Conservation (phyloP, 2,329 filamentous ascomycete species). For the Pestalotiopsis sp. region DNA sequence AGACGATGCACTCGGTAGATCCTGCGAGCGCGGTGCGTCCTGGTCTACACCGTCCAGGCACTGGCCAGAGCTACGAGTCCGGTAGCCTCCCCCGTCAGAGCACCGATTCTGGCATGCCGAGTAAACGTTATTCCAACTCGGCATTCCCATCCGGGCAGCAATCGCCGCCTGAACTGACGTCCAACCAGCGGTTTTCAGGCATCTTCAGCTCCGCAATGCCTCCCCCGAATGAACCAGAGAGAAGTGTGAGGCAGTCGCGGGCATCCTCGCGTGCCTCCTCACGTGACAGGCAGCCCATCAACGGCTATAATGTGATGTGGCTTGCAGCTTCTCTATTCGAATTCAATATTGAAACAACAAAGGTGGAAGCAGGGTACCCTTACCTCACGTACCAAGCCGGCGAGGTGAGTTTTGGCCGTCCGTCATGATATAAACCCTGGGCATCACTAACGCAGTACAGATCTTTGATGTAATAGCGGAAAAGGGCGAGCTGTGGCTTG, state of each 20-base stretch:
- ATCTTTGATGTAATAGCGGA: constrained; percentile 93
- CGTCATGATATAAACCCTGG: constrained; percentile 1
- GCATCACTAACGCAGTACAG: constrained; percentile 36
- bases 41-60: constrained; percentile 54
- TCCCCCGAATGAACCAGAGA: constrained; percentile 67
- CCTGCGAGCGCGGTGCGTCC: constrained; percentile 51
- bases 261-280: constrained; percentile 64
- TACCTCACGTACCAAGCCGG: constrained; percentile 95
- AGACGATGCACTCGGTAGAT: constrained; percentile 59
- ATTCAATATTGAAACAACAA: constrained; percentile 92
- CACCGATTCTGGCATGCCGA: constrained; percentile 49
- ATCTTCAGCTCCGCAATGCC: constrained; percentile 89
- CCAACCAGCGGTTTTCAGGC: constrained; percentile 66
- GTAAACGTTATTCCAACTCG: constrained; percentile 57
- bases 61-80: constrained; percentile 63
- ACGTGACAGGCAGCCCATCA: constrained; percentile 55
- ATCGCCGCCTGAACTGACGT: constrained; percentile 30
- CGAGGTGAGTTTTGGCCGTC: constrained; percentile 59
- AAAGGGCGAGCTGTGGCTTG: constrained; percentile 96
- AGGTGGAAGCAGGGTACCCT: constrained; percentile 91
- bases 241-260: constrained; percentile 54
- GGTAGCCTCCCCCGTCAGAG: constrained; percentile 52
- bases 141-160: constrained; percentile 49
- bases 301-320: constrained; percentile 78
- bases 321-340: constrained; percentile 93